phyloP scores from a whole-genome alignment of 176 grass and related monocot genomes.

The Hordeum marinum region DNA sequence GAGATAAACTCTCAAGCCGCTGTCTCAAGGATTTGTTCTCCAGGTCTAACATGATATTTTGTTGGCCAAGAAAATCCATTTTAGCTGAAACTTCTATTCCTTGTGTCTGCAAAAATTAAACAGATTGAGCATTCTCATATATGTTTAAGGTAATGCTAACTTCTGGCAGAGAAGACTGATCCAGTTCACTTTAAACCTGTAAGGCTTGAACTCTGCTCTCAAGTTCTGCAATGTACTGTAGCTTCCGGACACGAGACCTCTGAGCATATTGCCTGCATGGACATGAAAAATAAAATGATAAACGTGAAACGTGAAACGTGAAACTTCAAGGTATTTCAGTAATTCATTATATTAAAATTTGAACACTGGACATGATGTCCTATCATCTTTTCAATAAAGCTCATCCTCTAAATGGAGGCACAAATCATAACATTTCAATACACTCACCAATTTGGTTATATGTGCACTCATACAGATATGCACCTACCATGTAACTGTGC shows the following conservation, averaged over 20 bases:
- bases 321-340: too few species aligned
- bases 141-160: background rate
- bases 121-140: background rate
- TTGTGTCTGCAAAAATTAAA: slow-evolving; percentile 43
- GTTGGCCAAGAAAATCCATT: slow-evolving; percentile 78
- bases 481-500: too few species aligned
- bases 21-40: slow-evolving; percentile 88
- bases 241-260: slow-evolving; percentile 46
- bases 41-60: slow-evolving; percentile 88
- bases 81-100: slow-evolving; percentile 73
- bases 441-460: too few species aligned
- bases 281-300: too few species aligned
- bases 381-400: too few species aligned
- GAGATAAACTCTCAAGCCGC: slow-evolving; percentile 71
- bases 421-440: too few species aligned
- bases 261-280: background rate
- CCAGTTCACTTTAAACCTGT: slow-evolving; percentile 38
- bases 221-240: slow-evolving; percentile 18
- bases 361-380: too few species aligned
- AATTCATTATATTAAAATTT: background rate
- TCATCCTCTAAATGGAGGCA: too few species aligned
- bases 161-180: background rate
- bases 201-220: slow-evolving; percentile 86
- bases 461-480: too few species aligned
- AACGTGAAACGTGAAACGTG: too few species aligned